These are phyloP conservation scores for Rhododendron ovatum DNA, from an alignment of 148 eudicot genomes.

Conservation along the genomic window DNA sequence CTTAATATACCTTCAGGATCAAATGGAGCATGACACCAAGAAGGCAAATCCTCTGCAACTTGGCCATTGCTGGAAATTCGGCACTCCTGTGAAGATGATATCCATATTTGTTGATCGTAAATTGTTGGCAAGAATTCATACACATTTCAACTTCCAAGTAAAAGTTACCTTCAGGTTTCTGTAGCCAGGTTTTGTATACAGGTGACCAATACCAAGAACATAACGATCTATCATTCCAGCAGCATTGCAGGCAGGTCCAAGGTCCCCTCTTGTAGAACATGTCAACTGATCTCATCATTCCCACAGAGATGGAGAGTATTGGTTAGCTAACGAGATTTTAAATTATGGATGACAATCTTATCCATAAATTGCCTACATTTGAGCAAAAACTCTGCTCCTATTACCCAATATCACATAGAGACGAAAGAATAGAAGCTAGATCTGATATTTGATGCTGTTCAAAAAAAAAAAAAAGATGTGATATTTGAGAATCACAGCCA, in stretches of 20 bases:
- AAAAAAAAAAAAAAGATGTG: no score
- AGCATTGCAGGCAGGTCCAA: constrained; percentile 83
- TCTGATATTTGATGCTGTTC: no score
- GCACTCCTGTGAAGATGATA: constrained; percentile 44
- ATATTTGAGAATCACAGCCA: background rate
- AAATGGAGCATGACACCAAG: constrained; percentile 92
- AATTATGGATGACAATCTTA: background rate
- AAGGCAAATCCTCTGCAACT: constrained; percentile 51
- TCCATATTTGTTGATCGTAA: background rate
- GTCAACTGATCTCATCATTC: constrained; percentile 37
- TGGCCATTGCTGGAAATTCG: constrained; percentile 44
- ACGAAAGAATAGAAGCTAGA: background rate
- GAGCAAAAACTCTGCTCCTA: background rate
- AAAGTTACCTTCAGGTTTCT: constrained; percentile 59
- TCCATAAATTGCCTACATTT: background rate
- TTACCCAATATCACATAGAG: background rate
- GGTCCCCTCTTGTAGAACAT: constrained; percentile 68
- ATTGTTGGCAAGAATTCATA: background rate
- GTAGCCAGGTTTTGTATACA: constrained; percentile 60
- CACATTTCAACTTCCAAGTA: background rate
- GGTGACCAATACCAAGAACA: constrained; percentile 67
- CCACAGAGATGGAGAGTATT: background rate
- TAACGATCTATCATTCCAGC: constrained; percentile 81
- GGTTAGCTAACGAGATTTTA: background rate
- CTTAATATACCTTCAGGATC: constrained; percentile 93